phyloP scores from a whole-genome alignment of 106 monocot genomes.

The Dendrobium huoshanense region DNA sequence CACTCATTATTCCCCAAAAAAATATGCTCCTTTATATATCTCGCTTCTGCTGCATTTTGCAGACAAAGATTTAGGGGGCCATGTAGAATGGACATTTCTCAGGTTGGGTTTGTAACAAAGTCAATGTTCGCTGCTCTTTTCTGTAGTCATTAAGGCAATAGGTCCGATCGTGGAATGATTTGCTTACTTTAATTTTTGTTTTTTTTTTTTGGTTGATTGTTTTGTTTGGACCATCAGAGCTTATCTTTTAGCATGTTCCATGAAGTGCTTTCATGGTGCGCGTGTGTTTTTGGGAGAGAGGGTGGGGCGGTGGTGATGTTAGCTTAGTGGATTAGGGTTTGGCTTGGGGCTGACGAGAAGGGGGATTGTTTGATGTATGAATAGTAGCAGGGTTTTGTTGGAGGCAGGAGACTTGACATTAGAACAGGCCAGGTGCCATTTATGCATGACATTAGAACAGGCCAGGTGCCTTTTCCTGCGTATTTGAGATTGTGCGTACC shows the following conservation, averaged over 20 bases:
- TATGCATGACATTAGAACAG: neutral
- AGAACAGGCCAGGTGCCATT: neutral
- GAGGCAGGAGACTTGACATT: neutral
- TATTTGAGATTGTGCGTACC: neutral
- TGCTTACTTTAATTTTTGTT: neutral
- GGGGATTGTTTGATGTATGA: neutral
- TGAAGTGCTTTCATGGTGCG: neutral
- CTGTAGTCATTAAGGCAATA: neutral
- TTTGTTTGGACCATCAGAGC: neutral
- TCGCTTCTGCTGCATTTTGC: neutral
- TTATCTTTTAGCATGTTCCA: neutral
- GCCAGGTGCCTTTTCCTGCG: neutral
- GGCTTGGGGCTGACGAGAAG: neutral
- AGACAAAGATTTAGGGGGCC: neutral
- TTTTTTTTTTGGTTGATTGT: neutral
- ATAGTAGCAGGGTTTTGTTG: neutral
- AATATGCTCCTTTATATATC: neutral
- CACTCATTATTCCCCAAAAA: too few relatives aligned
- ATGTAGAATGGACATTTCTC: neutral
- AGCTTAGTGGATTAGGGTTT: neutral
- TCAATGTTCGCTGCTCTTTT: neutral
- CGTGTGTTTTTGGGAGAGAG: neutral
- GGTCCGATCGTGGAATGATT: neutral
- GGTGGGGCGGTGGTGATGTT: neutral
- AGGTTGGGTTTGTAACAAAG: neutral